Evolutionary conservation across 352 stramenopile genomes (phyloP).

Genomic region (Phytopythium sindhum): DNA sequence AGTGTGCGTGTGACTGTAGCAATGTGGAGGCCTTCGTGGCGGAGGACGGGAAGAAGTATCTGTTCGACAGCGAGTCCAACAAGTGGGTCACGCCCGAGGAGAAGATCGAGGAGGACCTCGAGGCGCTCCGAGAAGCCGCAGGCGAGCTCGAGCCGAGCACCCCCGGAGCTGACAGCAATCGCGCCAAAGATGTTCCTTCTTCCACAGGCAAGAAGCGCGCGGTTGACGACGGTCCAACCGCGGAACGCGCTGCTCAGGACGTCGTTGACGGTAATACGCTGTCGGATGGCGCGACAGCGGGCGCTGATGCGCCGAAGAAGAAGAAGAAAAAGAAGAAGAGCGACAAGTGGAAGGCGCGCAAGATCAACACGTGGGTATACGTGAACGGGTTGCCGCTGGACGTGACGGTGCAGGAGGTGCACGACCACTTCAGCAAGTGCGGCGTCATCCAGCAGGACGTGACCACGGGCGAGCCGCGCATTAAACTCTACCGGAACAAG

Average conservation of each 20-base stretch:
- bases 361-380: conserved; percentile 94
- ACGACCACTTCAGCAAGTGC: conserved; percentile 92
- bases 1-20: conserved; percentile 14
- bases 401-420: conserved; percentile 90
- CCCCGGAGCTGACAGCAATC: conserved; percentile 8
- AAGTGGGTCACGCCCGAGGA: conserved; percentile 69
- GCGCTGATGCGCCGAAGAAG: conserved; percentile 39
- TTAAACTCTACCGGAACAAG: conserved; percentile 95
- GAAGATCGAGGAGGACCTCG: conserved; percentile 71
- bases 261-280: conserved; percentile 1
- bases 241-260: conserved; percentile 12
- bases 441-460: conserved; percentile 95
- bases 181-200: not conserved
- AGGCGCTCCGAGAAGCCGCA: conserved; percentile 47
- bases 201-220: conserved; percentile 12
- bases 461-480: conserved; percentile 88
- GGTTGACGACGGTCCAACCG: conserved; percentile 30
- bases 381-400: conserved; percentile 94
- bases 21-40: conserved; percentile 44
- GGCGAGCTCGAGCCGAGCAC: conserved; percentile 13
- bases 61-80: conserved; percentile 65
- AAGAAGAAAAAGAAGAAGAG: conserved; percentile 84
- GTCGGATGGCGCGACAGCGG: conserved; percentile 2
- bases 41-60: conserved; percentile 67
- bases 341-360: conserved; percentile 79